Evolutionary conservation across 257 asterid genomes (phyloP).

Genomic region (Solanum clarkiae): DNA sequence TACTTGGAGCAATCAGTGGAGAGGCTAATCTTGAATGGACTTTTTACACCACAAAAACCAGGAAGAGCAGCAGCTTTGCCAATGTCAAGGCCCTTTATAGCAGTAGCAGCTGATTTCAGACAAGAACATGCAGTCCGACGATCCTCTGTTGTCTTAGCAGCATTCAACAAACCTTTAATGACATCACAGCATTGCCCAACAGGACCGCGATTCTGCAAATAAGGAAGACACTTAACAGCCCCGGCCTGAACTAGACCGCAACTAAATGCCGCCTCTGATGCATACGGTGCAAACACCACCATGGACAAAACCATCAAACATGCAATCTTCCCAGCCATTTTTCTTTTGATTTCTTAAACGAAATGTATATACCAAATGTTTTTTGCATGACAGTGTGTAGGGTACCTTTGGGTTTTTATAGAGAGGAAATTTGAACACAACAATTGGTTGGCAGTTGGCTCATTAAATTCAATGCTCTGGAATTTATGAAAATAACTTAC

Average conservation of each 20-base stretch:
- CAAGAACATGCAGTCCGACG: slow-evolving; percentile 10
- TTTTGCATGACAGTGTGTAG: background rate
- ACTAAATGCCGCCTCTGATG: slow-evolving; percentile 1
- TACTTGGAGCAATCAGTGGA: too few relatives aligned
- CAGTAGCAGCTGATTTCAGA: background rate
- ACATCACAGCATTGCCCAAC: slow-evolving; percentile 1
- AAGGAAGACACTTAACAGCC: background rate
- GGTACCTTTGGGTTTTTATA: background rate
- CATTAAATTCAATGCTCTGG: background rate
- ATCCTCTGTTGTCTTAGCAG: slow-evolving; percentile 2
- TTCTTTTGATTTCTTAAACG: background rate
- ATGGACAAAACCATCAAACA: background rate
- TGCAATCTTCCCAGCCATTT: background rate
- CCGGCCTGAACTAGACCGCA: background rate
- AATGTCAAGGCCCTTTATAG: background rate
- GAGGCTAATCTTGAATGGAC: too few relatives aligned
- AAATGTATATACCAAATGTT: background rate
- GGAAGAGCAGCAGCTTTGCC: too few relatives aligned
- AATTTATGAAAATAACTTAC: too few relatives aligned
- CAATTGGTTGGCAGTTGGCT: background rate
- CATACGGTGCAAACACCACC: slow-evolving; percentile 4
- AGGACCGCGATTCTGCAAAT: background rate
- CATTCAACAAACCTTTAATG: background rate
- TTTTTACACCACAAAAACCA: too few relatives aligned
- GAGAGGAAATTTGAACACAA: background rate